Conservation (phyloP, 768 basidiomycete species). For the Cystobasidium onofrii region DNA sequence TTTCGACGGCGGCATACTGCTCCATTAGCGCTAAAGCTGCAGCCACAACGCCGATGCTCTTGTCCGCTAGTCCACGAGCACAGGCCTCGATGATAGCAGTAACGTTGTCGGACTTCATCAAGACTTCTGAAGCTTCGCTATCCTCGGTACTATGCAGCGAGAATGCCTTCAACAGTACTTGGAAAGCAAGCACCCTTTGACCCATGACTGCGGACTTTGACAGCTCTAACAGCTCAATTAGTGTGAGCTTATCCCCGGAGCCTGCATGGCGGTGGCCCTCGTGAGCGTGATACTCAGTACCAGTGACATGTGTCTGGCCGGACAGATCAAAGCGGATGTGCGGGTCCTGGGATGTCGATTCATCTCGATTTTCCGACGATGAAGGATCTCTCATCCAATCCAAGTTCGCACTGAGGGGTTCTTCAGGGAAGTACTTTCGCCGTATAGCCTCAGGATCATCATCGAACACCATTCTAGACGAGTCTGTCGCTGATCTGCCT, state of each 20-base stretch:
- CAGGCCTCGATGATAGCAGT: not conserved
- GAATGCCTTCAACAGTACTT: slow-evolving; percentile 5
- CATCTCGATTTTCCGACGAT: not conserved
- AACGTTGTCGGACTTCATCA: slow-evolving; percentile 7
- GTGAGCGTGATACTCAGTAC: not conserved
- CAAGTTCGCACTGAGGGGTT: slow-evolving; percentile 7
- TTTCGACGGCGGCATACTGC: not conserved
- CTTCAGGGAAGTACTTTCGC: slow-evolving; percentile 12
- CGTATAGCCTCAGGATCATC: slow-evolving; percentile 17
- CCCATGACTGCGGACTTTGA: slow-evolving; percentile 15
- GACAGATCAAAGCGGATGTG: slow-evolving; percentile 11
- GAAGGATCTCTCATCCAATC: slow-evolving; percentile 17
- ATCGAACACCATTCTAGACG: not conserved
- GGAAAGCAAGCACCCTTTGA: slow-evolving; percentile 12
- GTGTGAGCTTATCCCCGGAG: not conserved
- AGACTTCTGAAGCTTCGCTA: not conserved
- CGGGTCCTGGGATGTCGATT: not conserved
- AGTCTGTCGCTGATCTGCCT: not conserved
- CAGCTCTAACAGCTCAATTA: slow-evolving; percentile 6
- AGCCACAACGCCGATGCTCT: slow-evolving; percentile 1
- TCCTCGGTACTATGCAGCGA: no score
- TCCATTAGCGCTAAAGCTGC: not conserved
- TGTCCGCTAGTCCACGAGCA: slow-evolving; percentile 3
- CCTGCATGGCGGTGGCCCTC: slow-evolving; percentile 18
- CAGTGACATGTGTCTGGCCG: not conserved